Evolutionary conservation across 306 rosid genomes (phyloP).

Genomic region (Hippophae tibetana): DNA sequence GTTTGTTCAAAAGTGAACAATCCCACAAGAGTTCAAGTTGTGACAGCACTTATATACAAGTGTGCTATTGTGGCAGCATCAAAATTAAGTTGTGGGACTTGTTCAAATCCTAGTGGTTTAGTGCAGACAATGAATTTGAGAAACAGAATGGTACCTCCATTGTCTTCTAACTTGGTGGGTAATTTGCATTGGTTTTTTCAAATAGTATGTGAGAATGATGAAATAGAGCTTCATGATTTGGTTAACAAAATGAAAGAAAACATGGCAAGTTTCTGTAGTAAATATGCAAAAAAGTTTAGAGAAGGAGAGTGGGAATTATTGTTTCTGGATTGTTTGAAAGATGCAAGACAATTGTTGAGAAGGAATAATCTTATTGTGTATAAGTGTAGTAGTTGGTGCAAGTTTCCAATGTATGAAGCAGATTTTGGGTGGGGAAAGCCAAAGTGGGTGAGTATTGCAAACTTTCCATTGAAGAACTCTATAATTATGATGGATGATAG

Average conservation of each 20-base stretch:
- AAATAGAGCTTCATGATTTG: slow-evolving; percentile 15
- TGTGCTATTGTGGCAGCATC: slow-evolving; percentile 17
- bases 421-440: slow-evolving; percentile 57
- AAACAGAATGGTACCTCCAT: slow-evolving; percentile 21
- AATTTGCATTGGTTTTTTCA: slow-evolving; percentile 15
- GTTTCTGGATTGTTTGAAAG: slow-evolving; percentile 7
- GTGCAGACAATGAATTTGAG: slow-evolving; percentile 22
- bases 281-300: slow-evolving; percentile 3
- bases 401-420: slow-evolving; percentile 20
- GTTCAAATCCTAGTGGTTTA: not conserved
- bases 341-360: not conserved
- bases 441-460: slow-evolving; percentile 22
- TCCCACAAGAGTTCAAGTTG: slow-evolving; percentile 36
- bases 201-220: not conserved
- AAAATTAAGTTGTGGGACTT: not conserved
- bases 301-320: slow-evolving; percentile 3
- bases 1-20: slow-evolving; percentile 15
- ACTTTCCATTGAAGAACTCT: slow-evolving; percentile 2
- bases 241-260: slow-evolving; percentile 20
- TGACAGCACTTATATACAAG: slow-evolving; percentile 25
- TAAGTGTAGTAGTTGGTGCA: slow-evolving; percentile 27
- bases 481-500: slow-evolving; percentile 31
- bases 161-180: slow-evolving; percentile 24
- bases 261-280: slow-evolving; percentile 4
- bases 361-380: not conserved